A percentile compares a stretch with the other conserved stretches of the same genome.
Evolutionary conservation across 352 stramenopile genomes (phyloP).

Genomic region (Blastocystis sp.): DNA sequence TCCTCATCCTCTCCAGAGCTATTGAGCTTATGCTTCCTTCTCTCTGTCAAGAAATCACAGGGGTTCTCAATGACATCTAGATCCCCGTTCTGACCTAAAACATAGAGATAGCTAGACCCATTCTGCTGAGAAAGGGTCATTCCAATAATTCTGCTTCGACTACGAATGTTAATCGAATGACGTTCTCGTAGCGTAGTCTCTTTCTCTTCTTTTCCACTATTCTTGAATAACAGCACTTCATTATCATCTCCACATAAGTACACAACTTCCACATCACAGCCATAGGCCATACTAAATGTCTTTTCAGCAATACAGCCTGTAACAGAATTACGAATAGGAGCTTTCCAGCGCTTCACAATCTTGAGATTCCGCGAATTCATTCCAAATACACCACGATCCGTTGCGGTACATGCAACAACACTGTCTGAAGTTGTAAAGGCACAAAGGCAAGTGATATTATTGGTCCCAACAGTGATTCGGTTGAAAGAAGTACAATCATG

Average conservation of each 20-base stretch:
- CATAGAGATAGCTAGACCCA: neutral
- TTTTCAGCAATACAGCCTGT: neutral
- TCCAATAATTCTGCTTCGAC: conserved; percentile 42
- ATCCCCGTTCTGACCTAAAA: conserved; percentile 56
- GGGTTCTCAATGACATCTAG: conserved; percentile 9
- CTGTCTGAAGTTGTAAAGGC: neutral
- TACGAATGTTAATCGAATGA: conserved; percentile 38
- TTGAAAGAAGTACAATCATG: neutral
- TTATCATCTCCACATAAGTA: conserved; percentile 63
- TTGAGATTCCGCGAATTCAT: conserved; percentile 11
- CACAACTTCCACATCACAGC: neutral
- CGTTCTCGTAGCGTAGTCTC: conserved; percentile 6
- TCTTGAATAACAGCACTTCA: conserved; percentile 37
- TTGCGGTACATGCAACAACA: conserved; percentile 12
- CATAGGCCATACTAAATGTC: neutral
- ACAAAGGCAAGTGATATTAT: neutral
- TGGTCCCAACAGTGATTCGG: neutral
- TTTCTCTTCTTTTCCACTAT: conserved; percentile 40
- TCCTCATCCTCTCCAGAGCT: neutral
- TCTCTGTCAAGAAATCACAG: neutral
- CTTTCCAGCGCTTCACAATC: conserved; percentile 54
- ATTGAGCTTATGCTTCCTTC: neutral
- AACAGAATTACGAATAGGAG: conserved; percentile 19
- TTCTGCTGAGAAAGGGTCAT: neutral
- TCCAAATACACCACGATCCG: conserved; percentile 31